Conservation (phyloP, 345 rosid species). For the Brassica nigra region DNA sequence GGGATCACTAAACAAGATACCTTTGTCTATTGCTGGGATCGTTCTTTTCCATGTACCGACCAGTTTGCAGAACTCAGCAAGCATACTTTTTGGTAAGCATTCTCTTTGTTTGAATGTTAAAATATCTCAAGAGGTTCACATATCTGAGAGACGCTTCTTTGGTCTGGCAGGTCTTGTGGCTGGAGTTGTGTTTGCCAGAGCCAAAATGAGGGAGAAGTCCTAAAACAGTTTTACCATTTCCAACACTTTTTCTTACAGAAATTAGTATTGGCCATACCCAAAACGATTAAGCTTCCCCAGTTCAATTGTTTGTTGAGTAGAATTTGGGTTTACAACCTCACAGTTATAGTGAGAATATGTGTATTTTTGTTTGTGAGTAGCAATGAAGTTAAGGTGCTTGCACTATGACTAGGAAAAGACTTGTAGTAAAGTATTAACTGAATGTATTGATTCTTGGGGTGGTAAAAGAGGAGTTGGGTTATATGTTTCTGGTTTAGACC, state of each 20-base stretch:
- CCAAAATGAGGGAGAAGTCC: constrained; percentile 79
- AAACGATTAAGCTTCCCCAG: not conserved
- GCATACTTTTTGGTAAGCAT: constrained; percentile 85
- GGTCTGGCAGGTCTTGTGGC: constrained; percentile 73
- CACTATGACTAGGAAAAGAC: not conserved
- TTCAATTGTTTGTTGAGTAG: constrained; percentile 3
- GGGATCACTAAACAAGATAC: constrained; percentile 95
- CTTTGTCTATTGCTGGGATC: constrained; percentile 82
- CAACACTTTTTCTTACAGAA: constrained; percentile 18
- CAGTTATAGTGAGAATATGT: not conserved
- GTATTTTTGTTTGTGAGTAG: not conserved
- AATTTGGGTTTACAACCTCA: constrained; percentile 24
- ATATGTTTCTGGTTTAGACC: not conserved
- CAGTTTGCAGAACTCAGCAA: constrained; percentile 85
- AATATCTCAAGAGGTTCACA: not conserved
- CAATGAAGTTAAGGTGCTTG: constrained; percentile 4
- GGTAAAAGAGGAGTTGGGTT: not conserved
- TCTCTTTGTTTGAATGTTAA: not conserved
- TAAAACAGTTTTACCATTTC: constrained; percentile 5
- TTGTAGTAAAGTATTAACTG: not conserved
- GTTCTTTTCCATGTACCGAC: constrained; percentile 89
- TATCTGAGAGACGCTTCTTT: not conserved
- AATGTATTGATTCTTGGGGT: constrained; percentile 15
- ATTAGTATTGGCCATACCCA: constrained; percentile 1
- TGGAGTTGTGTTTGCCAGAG: constrained; percentile 88